These are phyloP conservation scores for Rhynchospora pubera DNA, from an alignment of 176 grass and related monocot genomes.

Conservation along the genomic window DNA sequence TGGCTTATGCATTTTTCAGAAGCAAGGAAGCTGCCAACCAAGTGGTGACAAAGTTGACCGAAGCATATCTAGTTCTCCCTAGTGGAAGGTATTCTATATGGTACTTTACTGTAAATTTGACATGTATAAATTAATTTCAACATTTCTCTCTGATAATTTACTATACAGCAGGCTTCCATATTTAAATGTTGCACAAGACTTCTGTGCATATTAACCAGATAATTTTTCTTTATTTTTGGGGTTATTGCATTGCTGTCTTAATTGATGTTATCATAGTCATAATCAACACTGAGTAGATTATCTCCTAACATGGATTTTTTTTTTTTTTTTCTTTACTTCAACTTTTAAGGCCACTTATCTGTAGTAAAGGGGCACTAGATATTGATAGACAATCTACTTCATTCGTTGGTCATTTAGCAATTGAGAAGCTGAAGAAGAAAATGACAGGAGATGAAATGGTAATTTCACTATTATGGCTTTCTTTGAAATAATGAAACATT, in stretches of 20 bases:
- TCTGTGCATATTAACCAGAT: too few species aligned
- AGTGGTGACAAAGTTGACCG: conserved; percentile 59
- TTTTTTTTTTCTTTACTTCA: conserved; percentile 18
- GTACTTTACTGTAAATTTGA: conserved; percentile 4
- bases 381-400: conserved; percentile 43
- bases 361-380: conserved; percentile 85
- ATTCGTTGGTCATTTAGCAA: conserved; percentile 58
- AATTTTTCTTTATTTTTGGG: not conserved
- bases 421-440: conserved; percentile 39
- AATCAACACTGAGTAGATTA: not conserved
- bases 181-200: not conserved
- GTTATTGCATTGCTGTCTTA: too few species aligned
- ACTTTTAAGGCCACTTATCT: conserved; percentile 60
- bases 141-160: conserved; percentile 6
- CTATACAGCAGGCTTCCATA: not conserved
- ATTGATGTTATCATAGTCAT: not conserved
- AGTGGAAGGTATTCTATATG: conserved; percentile 63
- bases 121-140: conserved; percentile 7
- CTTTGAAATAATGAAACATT: not conserved
- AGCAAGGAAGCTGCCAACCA: conserved; percentile 39
- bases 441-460: conserved; percentile 66
- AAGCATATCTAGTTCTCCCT: conserved; percentile 51
- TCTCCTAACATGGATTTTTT: conserved; percentile 1
- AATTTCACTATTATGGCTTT: not conserved
- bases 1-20: conserved; percentile 82